Evolutionary conservation across 495 filamentous ascomycete species (phyloP).

Genomic region (Annulohypoxylon moriforme): DNA sequence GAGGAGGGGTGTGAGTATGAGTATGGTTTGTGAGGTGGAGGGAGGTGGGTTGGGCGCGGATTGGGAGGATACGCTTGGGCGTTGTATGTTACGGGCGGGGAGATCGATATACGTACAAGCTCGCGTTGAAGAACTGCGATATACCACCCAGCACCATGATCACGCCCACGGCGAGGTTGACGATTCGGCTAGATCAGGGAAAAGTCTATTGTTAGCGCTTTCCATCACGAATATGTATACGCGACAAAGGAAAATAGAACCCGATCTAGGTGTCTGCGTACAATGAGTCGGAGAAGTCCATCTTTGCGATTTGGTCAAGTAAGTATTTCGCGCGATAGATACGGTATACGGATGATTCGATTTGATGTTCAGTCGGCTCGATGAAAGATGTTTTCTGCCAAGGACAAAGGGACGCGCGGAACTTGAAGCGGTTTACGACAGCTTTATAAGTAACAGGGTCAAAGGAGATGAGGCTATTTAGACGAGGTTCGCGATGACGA

Average conservation of each 20-base stretch:
- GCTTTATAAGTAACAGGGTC: not conserved
- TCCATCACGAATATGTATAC: conserved; percentile 9
- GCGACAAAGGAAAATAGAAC: not conserved
- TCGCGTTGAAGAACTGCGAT: conserved; percentile 79
- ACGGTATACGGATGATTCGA: not conserved
- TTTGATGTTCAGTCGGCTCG: not conserved
- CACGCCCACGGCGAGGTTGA: conserved; percentile 88
- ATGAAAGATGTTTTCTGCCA: not conserved
- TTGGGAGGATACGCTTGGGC: conserved; percentile 35
- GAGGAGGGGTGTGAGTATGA: not conserved
- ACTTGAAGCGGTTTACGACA: not conserved
- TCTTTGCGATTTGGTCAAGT: conserved; percentile 37
- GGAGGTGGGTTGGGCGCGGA: not conserved
- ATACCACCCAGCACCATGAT: conserved; percentile 93
- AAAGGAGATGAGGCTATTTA: not conserved
- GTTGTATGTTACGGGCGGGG: not conserved
- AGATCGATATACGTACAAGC: conserved; percentile 59
- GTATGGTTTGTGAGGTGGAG: not conserved
- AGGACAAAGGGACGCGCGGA: conserved; percentile 19
- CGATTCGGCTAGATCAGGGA: conserved; percentile 75
- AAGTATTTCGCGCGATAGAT: conserved; percentile 9
- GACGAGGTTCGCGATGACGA: conserved; percentile 1
- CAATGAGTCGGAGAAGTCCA: conserved; percentile 63
- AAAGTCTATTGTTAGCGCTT: conserved; percentile 32
- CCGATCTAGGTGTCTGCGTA: conserved; percentile 41